These are phyloP conservation scores for Zygosaccharomyces sapae DNA, from an alignment of 1,139 yeast species.

Conservation along the genomic window DNA sequence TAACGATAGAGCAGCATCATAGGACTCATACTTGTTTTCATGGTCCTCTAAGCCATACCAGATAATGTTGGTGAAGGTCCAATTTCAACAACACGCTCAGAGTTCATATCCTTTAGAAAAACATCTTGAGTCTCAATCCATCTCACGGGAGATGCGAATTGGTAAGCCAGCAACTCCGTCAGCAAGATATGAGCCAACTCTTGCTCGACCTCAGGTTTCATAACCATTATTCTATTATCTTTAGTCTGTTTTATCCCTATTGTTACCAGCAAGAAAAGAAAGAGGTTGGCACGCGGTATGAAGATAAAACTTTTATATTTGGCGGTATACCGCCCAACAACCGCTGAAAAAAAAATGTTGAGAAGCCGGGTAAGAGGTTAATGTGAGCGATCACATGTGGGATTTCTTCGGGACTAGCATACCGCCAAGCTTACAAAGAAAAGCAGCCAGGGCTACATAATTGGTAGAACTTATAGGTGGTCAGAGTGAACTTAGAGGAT, in stretches of 20 bases:
- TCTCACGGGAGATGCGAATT: constrained; percentile 97
- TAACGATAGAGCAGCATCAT: constrained; percentile 93
- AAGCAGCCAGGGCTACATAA: too few species aligned
- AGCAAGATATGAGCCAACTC: constrained; percentile 91
- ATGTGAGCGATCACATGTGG: background rate
- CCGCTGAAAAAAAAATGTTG: constrained; percentile 6
- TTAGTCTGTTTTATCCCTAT: background rate
- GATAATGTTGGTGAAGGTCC: constrained; percentile 98
- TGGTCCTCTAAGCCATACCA: constrained; percentile 96
- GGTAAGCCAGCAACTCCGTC: constrained; percentile 95
- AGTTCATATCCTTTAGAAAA: constrained; percentile 85
- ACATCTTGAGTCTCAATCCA: constrained; percentile 99
- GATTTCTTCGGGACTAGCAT: too few species aligned
- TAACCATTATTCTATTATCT: constrained; percentile 32
- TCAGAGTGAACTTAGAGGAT: too few species aligned
- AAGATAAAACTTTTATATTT: background rate
- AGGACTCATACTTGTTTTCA: constrained; percentile 95
- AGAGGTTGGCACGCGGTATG: background rate
- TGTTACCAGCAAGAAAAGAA: background rate
- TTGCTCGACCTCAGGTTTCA: constrained; percentile 98
- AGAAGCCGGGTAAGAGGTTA: constrained; percentile 4
- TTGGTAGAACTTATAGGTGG: too few species aligned
- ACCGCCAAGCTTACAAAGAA: background rate
- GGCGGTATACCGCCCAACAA: constrained; percentile 8
- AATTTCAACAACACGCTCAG: constrained; percentile 95